Conservation (phyloP, 306 rosid species). For the Vicia sativa region DNA sequence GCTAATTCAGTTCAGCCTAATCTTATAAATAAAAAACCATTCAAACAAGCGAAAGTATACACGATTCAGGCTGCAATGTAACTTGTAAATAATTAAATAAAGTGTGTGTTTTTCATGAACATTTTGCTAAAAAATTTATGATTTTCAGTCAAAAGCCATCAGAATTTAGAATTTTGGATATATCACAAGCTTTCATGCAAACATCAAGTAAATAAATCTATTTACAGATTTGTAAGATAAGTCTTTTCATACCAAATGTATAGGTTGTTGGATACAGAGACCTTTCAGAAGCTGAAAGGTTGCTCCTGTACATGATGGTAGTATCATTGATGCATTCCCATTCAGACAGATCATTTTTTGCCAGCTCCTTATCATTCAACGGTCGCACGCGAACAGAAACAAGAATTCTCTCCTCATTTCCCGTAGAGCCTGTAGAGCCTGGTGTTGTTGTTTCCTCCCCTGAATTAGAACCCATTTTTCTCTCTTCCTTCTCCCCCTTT, state of each 20-base stretch:
- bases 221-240: conserved; percentile 4
- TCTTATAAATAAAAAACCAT: conserved; percentile 22
- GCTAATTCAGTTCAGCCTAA: conserved; percentile 16
- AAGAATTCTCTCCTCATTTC: conserved; percentile 64
- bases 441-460: conserved; percentile 57
- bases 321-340: conserved; percentile 90
- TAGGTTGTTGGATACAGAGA: conserved; percentile 88
- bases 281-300: conserved; percentile 81
- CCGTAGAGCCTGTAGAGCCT: conserved; percentile 41
- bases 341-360: conserved; percentile 73
- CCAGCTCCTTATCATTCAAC: conserved; percentile 71
- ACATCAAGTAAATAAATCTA: conserved; percentile 26
- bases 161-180: background rate
- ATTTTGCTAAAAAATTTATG: background rate
- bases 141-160: conserved; percentile 12
- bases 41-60: conserved; percentile 3
- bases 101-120: conserved; percentile 4
- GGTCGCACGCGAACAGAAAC: conserved; percentile 94
- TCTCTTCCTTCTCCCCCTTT: conserved; percentile 36
- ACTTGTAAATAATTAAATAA: background rate
- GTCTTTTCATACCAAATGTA: conserved; percentile 72
- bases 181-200: conserved; percentile 11
- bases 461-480: conserved; percentile 64
- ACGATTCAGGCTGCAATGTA: background rate
- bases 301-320: conserved; percentile 75